Evolutionary conservation across 805 yeast genomes (phyloP).

Genomic region (Candida ortonii): DNA sequence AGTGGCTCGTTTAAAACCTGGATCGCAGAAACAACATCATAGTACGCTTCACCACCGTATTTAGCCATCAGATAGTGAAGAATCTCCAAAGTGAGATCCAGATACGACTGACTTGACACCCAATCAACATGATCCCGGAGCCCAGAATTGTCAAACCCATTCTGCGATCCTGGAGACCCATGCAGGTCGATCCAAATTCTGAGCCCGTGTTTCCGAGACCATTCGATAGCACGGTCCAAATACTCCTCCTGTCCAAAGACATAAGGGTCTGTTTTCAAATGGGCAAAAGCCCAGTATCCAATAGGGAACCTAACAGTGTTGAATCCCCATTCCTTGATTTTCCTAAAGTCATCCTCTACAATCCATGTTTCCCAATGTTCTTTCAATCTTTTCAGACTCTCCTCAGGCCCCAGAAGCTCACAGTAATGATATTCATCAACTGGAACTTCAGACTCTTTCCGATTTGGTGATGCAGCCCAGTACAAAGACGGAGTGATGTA

Average conservation of each 20-base stretch:
- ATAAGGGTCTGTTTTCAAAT: conserved; percentile 53
- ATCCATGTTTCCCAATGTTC: conserved; percentile 59
- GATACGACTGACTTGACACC: conserved; percentile 39
- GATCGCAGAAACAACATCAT: conserved; percentile 64
- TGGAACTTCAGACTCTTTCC: conserved; percentile 42
- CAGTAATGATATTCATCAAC: conserved; percentile 62
- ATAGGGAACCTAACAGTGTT: conserved; percentile 75
- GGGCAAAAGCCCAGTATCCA: conserved; percentile 77
- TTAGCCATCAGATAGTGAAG: conserved; percentile 48
- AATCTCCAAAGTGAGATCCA: conserved; percentile 47
- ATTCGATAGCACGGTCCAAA: conserved; percentile 59
- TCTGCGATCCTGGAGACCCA: conserved; percentile 82
- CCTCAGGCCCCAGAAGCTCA: conserved; percentile 44
- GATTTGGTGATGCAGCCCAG: conserved; percentile 27
- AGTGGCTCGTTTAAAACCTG: conserved; percentile 73
- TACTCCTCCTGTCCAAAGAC: conserved; percentile 64
- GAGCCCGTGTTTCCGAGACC: conserved; percentile 61
- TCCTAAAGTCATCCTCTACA: conserved; percentile 54
- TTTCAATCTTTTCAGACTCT: conserved; percentile 41
- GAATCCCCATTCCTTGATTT: conserved; percentile 52
- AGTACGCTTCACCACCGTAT: conserved; percentile 47
- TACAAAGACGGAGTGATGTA: conserved; percentile 66
- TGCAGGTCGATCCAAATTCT: conserved; percentile 76
- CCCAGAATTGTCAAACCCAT: conserved; percentile 84
- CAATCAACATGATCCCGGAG: conserved; percentile 48